Conservation (phyloP, 257 asterid species). For the Forsythia suspensa region DNA sequence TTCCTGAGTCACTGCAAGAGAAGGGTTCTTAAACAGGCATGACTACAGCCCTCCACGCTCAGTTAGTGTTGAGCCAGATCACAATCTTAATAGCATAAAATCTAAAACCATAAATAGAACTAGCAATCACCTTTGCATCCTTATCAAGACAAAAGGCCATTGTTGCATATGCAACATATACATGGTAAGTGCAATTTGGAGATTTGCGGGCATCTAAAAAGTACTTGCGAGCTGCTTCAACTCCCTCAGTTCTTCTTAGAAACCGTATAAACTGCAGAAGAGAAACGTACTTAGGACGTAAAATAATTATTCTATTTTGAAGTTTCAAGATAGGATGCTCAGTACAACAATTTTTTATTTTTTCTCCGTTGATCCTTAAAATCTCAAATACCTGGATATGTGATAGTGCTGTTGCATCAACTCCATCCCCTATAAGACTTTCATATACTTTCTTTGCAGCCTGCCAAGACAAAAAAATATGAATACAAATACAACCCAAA, state of each 20-base stretch:
- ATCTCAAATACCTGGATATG: conserved; percentile 70
- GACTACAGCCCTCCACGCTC: neutral
- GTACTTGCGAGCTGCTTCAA: conserved; percentile 92
- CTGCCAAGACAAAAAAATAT: conserved; percentile 38
- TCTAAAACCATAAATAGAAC: neutral
- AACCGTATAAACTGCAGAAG: conserved; percentile 75
- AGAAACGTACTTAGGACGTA: conserved; percentile 12
- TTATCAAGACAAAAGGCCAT: conserved; percentile 97
- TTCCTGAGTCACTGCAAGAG: neutral
- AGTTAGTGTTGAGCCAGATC: neutral
- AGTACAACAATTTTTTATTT: neutral
- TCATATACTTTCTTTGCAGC: conserved; percentile 87
- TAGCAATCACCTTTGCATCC: conserved; percentile 82
- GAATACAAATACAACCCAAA: neutral
- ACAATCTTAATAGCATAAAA: neutral
- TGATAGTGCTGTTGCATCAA: conserved; percentile 73
- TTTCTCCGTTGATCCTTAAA: neutral
- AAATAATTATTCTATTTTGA: neutral
- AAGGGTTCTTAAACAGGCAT: conserved; percentile 3
- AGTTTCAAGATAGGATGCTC: conserved; percentile 11
- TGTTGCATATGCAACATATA: conserved; percentile 95
- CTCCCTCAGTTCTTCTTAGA: conserved; percentile 94
- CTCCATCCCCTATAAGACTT: conserved; percentile 83
- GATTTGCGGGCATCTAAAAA: conserved; percentile 91
- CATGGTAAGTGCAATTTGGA: conserved; percentile 95